Percentiles rank a stretch among this genome's conserved stretches.
Evolutionary conservation across 768 basidiomycete species (phyloP).

Genomic region (Suillus paluster): DNA sequence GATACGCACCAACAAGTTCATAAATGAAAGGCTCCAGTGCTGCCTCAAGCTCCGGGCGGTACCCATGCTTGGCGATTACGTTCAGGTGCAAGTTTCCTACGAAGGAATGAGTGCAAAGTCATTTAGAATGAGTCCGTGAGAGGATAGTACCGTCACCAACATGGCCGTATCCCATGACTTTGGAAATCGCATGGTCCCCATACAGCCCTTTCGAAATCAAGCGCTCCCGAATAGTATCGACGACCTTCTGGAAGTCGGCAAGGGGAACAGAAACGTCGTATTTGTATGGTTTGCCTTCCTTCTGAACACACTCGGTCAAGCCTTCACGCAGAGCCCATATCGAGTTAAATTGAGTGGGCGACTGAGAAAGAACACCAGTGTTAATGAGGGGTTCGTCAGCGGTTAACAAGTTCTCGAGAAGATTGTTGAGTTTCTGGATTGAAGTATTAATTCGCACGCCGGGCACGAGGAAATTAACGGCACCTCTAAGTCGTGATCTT

Average conservation of each 20-base stretch:
- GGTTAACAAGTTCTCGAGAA: slow-evolving; percentile 79
- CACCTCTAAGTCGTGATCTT: slow-evolving; percentile 94
- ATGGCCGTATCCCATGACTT: slow-evolving; percentile 94
- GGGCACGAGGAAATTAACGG: slow-evolving; percentile 17
- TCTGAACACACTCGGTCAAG: slow-evolving; percentile 89
- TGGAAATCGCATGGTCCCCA: slow-evolving; percentile 73
- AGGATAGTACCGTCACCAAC: slow-evolving; percentile 84
- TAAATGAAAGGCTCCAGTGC: slow-evolving; percentile 96
- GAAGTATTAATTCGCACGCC: slow-evolving; percentile 5
- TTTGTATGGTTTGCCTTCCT: slow-evolving; percentile 95
- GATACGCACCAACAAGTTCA: slow-evolving; percentile 77
- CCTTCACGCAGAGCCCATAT: slow-evolving; percentile 94
- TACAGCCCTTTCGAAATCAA: slow-evolving; percentile 72
- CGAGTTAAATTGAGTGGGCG: slow-evolving; percentile 84
- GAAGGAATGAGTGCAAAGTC: background rate
- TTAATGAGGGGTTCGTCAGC: slow-evolving; percentile 77
- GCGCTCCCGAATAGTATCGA: slow-evolving; percentile 78
- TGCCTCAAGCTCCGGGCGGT: slow-evolving; percentile 80
- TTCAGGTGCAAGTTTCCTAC: slow-evolving; percentile 95
- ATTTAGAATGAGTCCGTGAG: slow-evolving; percentile 8
- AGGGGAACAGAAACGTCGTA: slow-evolving; percentile 94
- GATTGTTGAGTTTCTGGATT: slow-evolving; percentile 79
- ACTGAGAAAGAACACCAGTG: slow-evolving; percentile 92
- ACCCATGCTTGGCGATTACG: slow-evolving; percentile 74
- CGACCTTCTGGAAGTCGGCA: slow-evolving; percentile 82